Base-by-base conservation (phyloP, 2,329 filamentous ascomycete genomes). In the Boeremia lycopersici region DNA sequence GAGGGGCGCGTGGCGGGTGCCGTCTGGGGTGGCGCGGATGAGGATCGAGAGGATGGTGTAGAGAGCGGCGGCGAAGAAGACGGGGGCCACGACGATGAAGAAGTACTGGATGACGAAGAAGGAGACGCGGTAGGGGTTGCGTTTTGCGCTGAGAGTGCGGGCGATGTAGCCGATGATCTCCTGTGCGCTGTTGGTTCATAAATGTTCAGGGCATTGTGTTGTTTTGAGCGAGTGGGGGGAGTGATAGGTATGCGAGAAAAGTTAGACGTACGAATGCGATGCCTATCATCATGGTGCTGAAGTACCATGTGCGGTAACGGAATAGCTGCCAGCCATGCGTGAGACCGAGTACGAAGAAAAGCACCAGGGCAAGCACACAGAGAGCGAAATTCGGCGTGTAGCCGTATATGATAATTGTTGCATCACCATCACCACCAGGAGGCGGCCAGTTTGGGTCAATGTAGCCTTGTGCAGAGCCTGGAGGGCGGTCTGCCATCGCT, bases 61-160 rank as follows among this genome's bases (percentile, higher is more conserved):
- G 44, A 85, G 81, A 0, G 78, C 78, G 0, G 83, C 83, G 13
- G 81, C 78, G 69, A 85, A 79, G 63, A 85, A 83, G 33, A 86
- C 83, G 1, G 83, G 83, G 0, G 83, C 83, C 0, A 81, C 81
- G 56, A 86, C 83, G 67, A 86, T 84, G 75, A 84, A 84, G 75
- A 86, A 86, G 74, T 85, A 85, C 64, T 84, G 82, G 40, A 83
- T 71, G 34, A 86, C 81, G 60, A 85, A 86, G 74, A 79, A 85
- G 33, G 79, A 70, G 13, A 84, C 75, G 56, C 79, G 74, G 67
- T 84, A 85, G 0, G 83, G 83, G 56, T 84, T 76, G 39, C 77
- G 71, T 59, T 78, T 48, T 25, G 64, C 54, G 41, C 51, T 60
- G 11, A 82, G 71, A 6, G 77, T 73, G 54, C 78, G 78, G 5